phyloP scores from a whole-genome alignment of 2,329 filamentous ascomycete genomes.

The Metarhizium anisopliae region DNA sequence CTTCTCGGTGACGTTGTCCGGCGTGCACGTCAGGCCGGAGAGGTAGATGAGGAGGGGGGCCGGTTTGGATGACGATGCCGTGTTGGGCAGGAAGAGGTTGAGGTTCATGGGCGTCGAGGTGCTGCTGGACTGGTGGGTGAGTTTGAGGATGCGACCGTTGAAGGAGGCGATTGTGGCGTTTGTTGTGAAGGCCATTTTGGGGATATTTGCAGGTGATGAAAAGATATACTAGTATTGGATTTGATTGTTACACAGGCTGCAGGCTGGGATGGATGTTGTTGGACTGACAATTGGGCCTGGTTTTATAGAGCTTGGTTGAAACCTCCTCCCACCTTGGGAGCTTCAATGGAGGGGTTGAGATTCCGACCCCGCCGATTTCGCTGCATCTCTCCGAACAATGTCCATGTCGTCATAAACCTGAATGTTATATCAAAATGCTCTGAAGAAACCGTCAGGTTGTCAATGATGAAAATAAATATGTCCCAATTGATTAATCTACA shows the following conservation, averaged over 20 bases:
- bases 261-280: not conserved
- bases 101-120: constrained; percentile 86
- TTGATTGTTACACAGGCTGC: not conserved
- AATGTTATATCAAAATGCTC: not conserved
- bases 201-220: not conserved
- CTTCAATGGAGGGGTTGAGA: not conserved
- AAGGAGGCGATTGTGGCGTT: constrained; percentile 86
- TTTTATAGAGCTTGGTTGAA: not conserved
- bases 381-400: not conserved
- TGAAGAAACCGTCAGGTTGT: not conserved
- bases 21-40: constrained; percentile 88
- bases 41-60: constrained; percentile 88
- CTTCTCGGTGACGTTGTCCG: constrained; percentile 73
- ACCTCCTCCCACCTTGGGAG: not conserved
- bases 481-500: not conserved
- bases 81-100: constrained; percentile 82
- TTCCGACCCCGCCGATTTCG: not conserved
- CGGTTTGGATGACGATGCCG: constrained; percentile 42
- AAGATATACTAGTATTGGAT: too few species aligned
- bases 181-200: constrained; percentile 73
- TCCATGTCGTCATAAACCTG: not conserved
- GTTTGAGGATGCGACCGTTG: constrained; percentile 90
- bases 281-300: not conserved
- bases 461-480: not conserved
- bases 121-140: constrained; percentile 70